Conservation (phyloP, 768 basidiomycete genomes). For the Psilocybe subaeruginosa region DNA sequence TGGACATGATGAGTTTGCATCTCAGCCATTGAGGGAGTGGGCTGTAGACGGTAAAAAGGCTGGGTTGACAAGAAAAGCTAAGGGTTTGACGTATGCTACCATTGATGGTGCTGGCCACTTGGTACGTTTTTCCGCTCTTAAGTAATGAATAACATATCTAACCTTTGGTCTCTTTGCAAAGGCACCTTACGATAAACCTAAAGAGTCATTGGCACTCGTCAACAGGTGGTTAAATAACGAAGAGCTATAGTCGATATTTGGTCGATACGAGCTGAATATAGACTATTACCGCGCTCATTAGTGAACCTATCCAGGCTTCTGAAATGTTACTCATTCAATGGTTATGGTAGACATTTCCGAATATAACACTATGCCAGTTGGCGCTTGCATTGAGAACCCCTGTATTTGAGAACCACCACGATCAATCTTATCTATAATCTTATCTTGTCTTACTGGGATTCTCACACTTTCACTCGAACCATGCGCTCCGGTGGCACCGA, state of each 20-base stretch:
- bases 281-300: too few species aligned
- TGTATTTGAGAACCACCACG: too few species aligned
- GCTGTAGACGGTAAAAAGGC: constrained; percentile 44
- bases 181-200: constrained; percentile 18
- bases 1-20: constrained; percentile 48
- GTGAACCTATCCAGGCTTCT: too few species aligned
- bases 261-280: too few species aligned
- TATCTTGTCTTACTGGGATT: neutral
- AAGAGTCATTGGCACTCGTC: constrained; percentile 14
- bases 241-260: neutral
- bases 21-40: constrained; percentile 56
- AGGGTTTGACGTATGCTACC: constrained; percentile 64
- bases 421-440: too few species aligned
- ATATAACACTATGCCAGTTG: too few species aligned
- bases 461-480: neutral
- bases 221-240: constrained; percentile 12
- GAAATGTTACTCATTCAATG: too few species aligned
- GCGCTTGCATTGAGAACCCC: too few species aligned
- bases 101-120: constrained; percentile 73
- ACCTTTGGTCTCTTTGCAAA: neutral
- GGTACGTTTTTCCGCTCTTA: constrained; percentile 34
- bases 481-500: neutral
- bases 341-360: too few species aligned
- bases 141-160: neutral
- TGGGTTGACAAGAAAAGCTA: constrained; percentile 38